Percentiles rank a stretch among this genome's conserved stretches.
Conservation (phyloP, 306 rosid species). For the Lablab purpureus region DNA sequence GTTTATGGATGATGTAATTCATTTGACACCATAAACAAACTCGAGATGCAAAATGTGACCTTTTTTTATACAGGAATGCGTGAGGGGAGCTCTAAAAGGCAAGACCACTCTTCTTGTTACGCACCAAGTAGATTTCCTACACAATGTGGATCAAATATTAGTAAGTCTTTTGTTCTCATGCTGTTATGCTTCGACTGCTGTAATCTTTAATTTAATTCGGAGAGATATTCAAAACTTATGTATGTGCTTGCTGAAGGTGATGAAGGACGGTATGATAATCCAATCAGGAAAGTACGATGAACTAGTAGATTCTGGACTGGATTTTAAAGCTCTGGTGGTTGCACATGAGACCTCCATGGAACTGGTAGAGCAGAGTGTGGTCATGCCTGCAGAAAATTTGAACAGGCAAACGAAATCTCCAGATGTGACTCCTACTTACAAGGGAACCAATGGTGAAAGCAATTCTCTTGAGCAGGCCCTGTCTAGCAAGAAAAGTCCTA, state of each 20-base stretch:
- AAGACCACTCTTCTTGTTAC: constrained; percentile 83
- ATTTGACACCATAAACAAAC: background rate
- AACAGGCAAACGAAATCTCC: constrained; percentile 41
- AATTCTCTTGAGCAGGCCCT: constrained; percentile 50
- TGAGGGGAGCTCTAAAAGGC: constrained; percentile 70
- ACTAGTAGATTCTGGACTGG: constrained; percentile 59
- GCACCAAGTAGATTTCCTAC: constrained; percentile 92
- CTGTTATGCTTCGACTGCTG: background rate
- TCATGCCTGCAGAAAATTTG: constrained; percentile 45
- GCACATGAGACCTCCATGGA: constrained; percentile 92
- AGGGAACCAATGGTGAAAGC: constrained; percentile 57
- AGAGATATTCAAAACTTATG: background rate
- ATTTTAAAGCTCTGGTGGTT: constrained; percentile 69
- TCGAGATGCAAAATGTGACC: background rate
- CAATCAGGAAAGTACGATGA: constrained; percentile 75
- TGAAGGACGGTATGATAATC: constrained; percentile 79
- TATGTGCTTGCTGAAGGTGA: constrained; percentile 56
- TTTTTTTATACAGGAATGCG: constrained; percentile 69
- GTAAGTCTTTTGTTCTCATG: constrained; percentile 46
- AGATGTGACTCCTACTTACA: constrained; percentile 38
- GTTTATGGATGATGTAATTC: background rate
- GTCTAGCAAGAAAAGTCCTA: constrained; percentile 56
- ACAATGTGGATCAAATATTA: constrained; percentile 75
- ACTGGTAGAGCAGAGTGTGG: constrained; percentile 61
- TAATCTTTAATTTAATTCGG: background rate